phyloP scores from a whole-genome alignment of 176 grass and related monocot species.

The Avena eriantha region DNA sequence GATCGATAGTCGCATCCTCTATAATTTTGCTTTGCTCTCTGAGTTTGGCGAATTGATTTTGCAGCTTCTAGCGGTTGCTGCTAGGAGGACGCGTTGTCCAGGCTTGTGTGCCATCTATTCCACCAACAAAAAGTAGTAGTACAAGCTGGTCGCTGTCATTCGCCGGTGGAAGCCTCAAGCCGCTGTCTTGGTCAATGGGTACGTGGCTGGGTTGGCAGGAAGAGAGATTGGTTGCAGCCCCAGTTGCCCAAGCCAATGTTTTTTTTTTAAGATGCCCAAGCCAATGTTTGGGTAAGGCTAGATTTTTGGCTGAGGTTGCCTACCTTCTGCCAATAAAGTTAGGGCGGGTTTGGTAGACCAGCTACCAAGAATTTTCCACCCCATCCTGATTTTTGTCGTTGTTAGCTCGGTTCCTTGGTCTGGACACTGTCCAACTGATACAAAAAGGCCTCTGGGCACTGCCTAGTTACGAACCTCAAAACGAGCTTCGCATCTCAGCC shows the following conservation, averaged over 20 bases:
- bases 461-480: too few relatives aligned
- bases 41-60: neutral
- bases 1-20: neutral
- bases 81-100: constrained; percentile 13
- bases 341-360: too few relatives aligned
- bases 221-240: neutral
- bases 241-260: neutral
- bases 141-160: neutral
- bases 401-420: too few relatives aligned
- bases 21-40: neutral
- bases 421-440: too few relatives aligned
- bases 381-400: too few relatives aligned
- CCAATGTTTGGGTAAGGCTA: too few relatives aligned
- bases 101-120: constrained; percentile 12
- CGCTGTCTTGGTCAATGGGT: constrained; percentile 27
- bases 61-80: neutral
- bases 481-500: too few relatives aligned
- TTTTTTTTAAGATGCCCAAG: too few relatives aligned
- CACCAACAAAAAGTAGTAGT: constrained; percentile 21
- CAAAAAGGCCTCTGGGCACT: too few relatives aligned
- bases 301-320: neutral
- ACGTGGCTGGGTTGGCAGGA: neutral
- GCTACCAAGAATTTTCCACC: too few relatives aligned
- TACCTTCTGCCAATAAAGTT: neutral
- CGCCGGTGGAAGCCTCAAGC: constrained; percentile 24